A percentile compares a stretch with the other conserved stretches of the same genome.
These are phyloP conservation scores for Dryas drummondii DNA, from an alignment of 306 rosid species.

Conservation along the genomic window DNA sequence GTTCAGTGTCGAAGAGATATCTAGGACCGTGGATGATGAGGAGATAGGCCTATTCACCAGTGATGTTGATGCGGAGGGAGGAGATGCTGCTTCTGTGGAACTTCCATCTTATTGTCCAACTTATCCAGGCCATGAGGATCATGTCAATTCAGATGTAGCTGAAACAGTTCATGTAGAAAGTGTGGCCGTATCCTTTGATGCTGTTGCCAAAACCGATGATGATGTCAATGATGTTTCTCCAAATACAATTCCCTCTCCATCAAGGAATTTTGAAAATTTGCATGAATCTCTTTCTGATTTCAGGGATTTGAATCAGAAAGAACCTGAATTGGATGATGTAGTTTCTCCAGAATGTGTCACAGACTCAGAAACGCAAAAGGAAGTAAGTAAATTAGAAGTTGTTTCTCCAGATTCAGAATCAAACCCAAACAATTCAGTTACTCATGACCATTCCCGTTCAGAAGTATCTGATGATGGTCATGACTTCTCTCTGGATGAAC, in stretches of 20 bases:
- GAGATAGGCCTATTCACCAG: constrained; percentile 37
- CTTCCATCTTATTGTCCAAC: constrained; percentile 29
- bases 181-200: constrained; percentile 14
- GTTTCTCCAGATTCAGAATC: constrained; percentile 32
- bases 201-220: constrained; percentile 15
- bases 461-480: constrained; percentile 27
- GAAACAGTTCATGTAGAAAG: constrained; percentile 23
- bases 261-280: constrained; percentile 30
- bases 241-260: constrained; percentile 36
- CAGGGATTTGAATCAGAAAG: constrained; percentile 31
- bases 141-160: constrained; percentile 27
- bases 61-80: constrained; percentile 33
- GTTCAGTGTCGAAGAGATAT: constrained; percentile 34
- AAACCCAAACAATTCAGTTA: constrained; percentile 28
- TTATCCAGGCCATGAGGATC: constrained; percentile 28
- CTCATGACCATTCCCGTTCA: constrained; percentile 33
- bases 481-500: constrained; percentile 32
- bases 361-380: constrained; percentile 34
- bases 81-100: constrained; percentile 32
- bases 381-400: constrained; percentile 34
- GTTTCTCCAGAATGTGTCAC: constrained; percentile 35
- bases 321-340: constrained; percentile 37
- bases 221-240: constrained; percentile 32
- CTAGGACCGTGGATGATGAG: constrained; percentile 29
- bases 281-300: constrained; percentile 34